Percentiles rank a stretch among this genome's conserved stretches.
phyloP scores from a whole-genome alignment of 805 yeast species.

The Lachancea nothofagi region DNA sequence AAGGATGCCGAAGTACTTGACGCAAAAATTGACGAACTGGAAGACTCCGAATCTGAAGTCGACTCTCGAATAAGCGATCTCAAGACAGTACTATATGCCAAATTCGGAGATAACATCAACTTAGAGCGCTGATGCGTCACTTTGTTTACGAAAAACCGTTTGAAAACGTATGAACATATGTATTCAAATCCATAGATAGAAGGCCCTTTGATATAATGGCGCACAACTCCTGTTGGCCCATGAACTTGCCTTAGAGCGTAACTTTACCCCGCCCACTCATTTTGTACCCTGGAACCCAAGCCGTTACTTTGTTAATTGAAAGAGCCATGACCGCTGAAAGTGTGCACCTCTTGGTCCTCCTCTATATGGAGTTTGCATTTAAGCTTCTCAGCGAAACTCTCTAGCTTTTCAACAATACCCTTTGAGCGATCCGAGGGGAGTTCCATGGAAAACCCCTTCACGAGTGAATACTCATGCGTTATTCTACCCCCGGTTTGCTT shows the following conservation, averaged over 20 bases:
- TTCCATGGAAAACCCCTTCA: slow-evolving; percentile 44
- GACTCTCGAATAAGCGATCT: slow-evolving; percentile 52
- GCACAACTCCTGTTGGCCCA: too few species aligned
- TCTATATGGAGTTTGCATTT: slow-evolving; percentile 23
- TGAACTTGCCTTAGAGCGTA: not conserved
- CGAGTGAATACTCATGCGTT: slow-evolving; percentile 43
- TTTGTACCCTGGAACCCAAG: too few species aligned
- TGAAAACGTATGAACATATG: not conserved
- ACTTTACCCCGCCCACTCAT: too few species aligned
- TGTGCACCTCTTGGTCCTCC: slow-evolving; percentile 28
- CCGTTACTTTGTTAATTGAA: not conserved
- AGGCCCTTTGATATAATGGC: too few species aligned
- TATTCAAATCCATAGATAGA: not conserved
- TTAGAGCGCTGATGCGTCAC: slow-evolving; percentile 50
- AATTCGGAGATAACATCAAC: slow-evolving; percentile 85
- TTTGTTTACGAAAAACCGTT: not conserved
- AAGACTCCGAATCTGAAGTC: slow-evolving; percentile 43
- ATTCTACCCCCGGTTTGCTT: slow-evolving; percentile 40
- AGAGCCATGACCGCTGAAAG: slow-evolving; percentile 10
- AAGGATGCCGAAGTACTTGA: slow-evolving; percentile 51
- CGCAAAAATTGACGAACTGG: slow-evolving; percentile 41
- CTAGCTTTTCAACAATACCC: slow-evolving; percentile 17
- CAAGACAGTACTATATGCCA: slow-evolving; percentile 74
- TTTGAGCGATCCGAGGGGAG: slow-evolving; percentile 32
- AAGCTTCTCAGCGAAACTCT: slow-evolving; percentile 14